phyloP scores from a whole-genome alignment of 192 early-diverging fungal species.

The Rhizophlyctis rosea region DNA sequence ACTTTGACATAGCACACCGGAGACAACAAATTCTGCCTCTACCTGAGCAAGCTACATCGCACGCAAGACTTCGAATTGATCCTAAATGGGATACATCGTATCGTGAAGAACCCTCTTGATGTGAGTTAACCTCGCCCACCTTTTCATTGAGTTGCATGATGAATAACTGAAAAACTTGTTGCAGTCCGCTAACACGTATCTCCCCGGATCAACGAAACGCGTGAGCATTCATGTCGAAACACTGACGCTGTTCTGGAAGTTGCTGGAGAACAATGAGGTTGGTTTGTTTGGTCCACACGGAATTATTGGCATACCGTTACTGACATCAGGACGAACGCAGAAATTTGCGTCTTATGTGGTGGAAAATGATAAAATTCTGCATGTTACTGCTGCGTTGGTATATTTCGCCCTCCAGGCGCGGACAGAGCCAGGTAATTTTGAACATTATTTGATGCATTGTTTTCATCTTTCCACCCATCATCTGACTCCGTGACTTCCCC shows the following conservation, averaged over 20 bases:
- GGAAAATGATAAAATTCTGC: conserved; percentile 61
- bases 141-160: too few species aligned
- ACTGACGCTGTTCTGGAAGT: conserved; percentile 81
- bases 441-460: conserved; percentile 9
- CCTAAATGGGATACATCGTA: conserved; percentile 70
- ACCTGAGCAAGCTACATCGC: conserved; percentile 77
- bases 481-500: neutral
- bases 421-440: conserved; percentile 51
- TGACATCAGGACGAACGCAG: conserved; percentile 28
- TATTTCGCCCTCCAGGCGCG: conserved; percentile 63
- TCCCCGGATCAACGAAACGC: conserved; percentile 73
- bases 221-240: conserved; percentile 63
- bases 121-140: conserved; percentile 19
- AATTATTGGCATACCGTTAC: neutral
- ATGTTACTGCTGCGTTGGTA: conserved; percentile 58
- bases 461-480: neutral
- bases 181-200: conserved; percentile 67
- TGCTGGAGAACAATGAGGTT: conserved; percentile 78
- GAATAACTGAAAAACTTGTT: too few species aligned
- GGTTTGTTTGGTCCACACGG: conserved; percentile 1
- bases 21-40: conserved; percentile 78
- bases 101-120: conserved; percentile 77
- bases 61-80: conserved; percentile 81
- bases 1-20: too few species aligned
- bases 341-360: conserved; percentile 59